These are phyloP conservation scores for Ascobolus immersus DNA, from an alignment of 495 filamentous ascomycete species.

Conservation along the genomic window DNA sequence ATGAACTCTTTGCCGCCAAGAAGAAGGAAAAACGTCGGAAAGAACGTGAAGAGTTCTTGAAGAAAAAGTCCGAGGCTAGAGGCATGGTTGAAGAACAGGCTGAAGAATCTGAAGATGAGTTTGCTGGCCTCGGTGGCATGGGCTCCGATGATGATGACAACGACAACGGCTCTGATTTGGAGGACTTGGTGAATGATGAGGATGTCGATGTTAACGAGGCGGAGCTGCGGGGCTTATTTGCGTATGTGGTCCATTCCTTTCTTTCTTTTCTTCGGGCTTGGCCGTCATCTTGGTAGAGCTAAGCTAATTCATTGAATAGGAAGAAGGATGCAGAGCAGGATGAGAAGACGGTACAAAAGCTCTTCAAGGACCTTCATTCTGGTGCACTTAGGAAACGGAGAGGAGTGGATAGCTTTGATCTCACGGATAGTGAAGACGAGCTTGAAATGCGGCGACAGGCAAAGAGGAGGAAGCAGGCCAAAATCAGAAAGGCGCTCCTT, in stretches of 20 bases:
- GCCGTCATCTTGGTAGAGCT: neutral
- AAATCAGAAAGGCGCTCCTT: constrained; percentile 71
- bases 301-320: constrained; percentile 18
- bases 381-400: constrained; percentile 60
- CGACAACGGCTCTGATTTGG: constrained; percentile 31
- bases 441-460: constrained; percentile 56
- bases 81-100: constrained; percentile 80
- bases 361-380: constrained; percentile 76
- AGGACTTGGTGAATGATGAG: constrained; percentile 74
- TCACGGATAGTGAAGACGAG: constrained; percentile 66
- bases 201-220: constrained; percentile 50
- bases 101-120: constrained; percentile 95
- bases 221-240: constrained; percentile 61
- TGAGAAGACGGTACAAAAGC: constrained; percentile 65
- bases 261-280: neutral
- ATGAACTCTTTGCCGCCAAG: constrained; percentile 45
- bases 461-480: constrained; percentile 70
- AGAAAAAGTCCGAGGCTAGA: constrained; percentile 66
- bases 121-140: constrained; percentile 73
- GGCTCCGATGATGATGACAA: constrained; percentile 65
- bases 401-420: constrained; percentile 40
- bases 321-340: constrained; percentile 42
- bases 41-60: constrained; percentile 34
- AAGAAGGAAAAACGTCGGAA: constrained; percentile 26
- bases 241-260: constrained; percentile 31